Evolutionary conservation across 2,329 filamentous ascomycete species (phyloP).

Genomic region (Phialocephala sp.): DNA sequence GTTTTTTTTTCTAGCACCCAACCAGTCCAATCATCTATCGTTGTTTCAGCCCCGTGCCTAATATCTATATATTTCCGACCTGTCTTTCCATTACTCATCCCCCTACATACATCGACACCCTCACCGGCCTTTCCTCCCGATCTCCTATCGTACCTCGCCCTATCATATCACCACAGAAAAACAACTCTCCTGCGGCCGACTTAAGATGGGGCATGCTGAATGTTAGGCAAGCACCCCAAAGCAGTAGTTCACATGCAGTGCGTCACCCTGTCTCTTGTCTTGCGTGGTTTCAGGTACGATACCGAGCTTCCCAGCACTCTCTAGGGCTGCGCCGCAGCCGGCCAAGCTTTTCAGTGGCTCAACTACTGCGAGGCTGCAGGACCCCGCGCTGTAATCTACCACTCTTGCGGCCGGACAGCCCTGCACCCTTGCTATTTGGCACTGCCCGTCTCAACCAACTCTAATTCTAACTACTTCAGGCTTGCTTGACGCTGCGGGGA

Average conservation of each 20-base stretch:
- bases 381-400: neutral
- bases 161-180: neutral
- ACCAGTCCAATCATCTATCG: neutral
- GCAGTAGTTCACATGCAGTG: neutral
- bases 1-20: neutral
- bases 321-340: constrained; percentile 4
- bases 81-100: neutral
- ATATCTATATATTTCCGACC: neutral
- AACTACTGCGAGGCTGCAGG: neutral
- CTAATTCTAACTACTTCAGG: neutral
- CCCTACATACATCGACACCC: neutral
- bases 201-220: too few relatives aligned
- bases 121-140: neutral
- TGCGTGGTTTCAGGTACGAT: neutral
- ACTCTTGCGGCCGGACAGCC: neutral
- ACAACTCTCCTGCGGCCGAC: neutral
- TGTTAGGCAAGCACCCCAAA: too few relatives aligned
- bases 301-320: neutral
- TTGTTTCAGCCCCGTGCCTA: neutral
- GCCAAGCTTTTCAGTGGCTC: constrained; percentile 5
- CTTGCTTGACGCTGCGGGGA: neutral
- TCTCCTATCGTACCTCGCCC: neutral
- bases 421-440: neutral
- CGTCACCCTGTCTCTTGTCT: neutral
- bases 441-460: neutral